Evolutionary conservation across 345 rosid genomes (phyloP).

Genomic region (Rhodamnia argentea): DNA sequence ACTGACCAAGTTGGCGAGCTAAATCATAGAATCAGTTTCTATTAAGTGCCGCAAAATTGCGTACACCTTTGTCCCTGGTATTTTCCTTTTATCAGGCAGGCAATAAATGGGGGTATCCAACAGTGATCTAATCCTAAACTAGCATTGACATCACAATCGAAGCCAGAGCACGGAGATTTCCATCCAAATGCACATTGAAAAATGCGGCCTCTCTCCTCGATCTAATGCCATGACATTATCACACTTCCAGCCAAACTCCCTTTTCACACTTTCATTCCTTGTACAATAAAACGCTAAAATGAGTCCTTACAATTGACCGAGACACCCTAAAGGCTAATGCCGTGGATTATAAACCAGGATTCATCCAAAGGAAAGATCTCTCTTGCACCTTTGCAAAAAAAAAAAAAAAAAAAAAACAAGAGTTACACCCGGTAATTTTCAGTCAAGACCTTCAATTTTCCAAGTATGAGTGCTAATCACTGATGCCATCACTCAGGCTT

Average conservation of each 20-base stretch:
- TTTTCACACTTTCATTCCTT: neutral
- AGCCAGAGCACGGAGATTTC: neutral
- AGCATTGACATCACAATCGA: neutral
- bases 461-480: neutral
- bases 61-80: neutral
- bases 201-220: neutral
- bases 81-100: neutral
- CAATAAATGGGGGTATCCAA: neutral
- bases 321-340: neutral
- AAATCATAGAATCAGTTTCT: neutral
- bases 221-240: neutral
- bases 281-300: neutral
- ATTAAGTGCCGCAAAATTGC: neutral
- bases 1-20: neutral
- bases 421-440: neutral
- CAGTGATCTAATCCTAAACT: neutral
- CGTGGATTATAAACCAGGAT: neutral
- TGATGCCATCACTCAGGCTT: constrained; percentile 51
- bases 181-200: neutral
- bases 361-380: neutral
- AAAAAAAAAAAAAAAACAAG: too few relatives aligned
- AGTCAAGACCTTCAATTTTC: neutral
- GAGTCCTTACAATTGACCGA: neutral
- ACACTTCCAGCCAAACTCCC: neutral
- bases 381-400: neutral